phyloP scores from a whole-genome alignment of 2,329 filamentous ascomycete species.

The Thielaviopsis populi region DNA sequence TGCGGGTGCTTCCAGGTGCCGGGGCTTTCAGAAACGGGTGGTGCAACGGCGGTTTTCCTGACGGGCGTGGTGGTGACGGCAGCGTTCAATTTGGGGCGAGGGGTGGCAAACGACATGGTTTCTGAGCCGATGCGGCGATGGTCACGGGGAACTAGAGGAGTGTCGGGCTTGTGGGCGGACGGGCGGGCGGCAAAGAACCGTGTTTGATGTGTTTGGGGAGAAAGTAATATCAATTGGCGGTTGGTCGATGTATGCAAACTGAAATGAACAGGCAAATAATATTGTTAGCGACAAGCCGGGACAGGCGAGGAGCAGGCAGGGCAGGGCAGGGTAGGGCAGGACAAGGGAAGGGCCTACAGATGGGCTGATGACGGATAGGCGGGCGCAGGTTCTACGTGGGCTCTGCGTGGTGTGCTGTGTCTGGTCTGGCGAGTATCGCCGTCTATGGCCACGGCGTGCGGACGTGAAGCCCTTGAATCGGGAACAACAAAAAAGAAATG shows the following conservation, averaged over 20 bases:
- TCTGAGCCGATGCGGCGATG: background rate
- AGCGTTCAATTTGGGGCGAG: background rate
- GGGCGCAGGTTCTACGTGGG: too few species aligned
- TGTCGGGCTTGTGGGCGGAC: too few species aligned
- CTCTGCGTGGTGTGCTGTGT: too few species aligned
- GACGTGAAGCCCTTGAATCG: background rate
- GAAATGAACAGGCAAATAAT: background rate
- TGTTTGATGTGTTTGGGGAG: background rate
- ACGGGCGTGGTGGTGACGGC: constrained; percentile 25
- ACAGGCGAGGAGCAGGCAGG: too few species aligned
- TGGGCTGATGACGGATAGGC: too few species aligned
- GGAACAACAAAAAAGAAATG: too few species aligned
- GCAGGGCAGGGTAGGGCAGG: too few species aligned
- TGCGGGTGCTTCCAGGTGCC: constrained; percentile 87
- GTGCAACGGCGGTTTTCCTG: constrained; percentile 27
- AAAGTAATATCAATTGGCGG: background rate
- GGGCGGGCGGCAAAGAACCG: too few species aligned
- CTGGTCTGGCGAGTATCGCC: too few species aligned
- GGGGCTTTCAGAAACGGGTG: constrained; percentile 36
- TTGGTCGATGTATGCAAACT: background rate
- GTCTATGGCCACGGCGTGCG: background rate
- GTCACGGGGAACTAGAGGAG: too few species aligned
- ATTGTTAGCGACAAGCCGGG: background rate
- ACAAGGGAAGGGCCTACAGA: background rate
- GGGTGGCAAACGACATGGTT: constrained; percentile 2